Conservation (phyloP, 2,329 filamentous ascomycete genomes). For the Verticillium nonalfalfae region DNA sequence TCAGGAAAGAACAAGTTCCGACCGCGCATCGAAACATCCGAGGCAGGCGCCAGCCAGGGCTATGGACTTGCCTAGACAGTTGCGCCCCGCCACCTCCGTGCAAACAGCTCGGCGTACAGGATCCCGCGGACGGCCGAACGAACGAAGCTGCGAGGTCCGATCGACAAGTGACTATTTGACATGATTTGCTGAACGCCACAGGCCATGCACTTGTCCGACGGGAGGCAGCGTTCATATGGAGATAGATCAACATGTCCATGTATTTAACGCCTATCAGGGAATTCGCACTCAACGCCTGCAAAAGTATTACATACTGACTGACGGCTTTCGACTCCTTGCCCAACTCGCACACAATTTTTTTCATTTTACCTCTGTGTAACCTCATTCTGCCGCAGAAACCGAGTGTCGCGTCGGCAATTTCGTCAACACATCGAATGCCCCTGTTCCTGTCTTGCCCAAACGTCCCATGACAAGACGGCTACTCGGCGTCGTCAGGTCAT, state of each 20-base stretch:
- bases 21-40: background rate
- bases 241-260: too few species aligned
- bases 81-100: background rate
- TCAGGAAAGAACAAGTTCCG: background rate
- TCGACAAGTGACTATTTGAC: background rate
- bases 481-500: slow-evolving; percentile 80
- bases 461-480: slow-evolving; percentile 83
- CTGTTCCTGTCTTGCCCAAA: slow-evolving; percentile 79
- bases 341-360: background rate
- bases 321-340: background rate
- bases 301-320: background rate
- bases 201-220: too few species aligned
- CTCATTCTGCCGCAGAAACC: slow-evolving; percentile 6
- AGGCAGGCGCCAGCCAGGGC: background rate
- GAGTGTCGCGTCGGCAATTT: slow-evolving; percentile 46
- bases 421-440: slow-evolving; percentile 82
- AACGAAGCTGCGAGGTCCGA: background rate
- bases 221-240: too few species aligned
- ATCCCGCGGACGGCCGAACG: background rate
- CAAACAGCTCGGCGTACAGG: background rate
- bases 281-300: background rate
- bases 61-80: too few species aligned
- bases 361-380: too few species aligned
- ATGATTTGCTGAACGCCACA: too few species aligned
- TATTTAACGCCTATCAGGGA: background rate